Evolutionary conservation across 495 filamentous ascomycete genomes (phyloP).

Genomic region (Penicillium bialowiezense): DNA sequence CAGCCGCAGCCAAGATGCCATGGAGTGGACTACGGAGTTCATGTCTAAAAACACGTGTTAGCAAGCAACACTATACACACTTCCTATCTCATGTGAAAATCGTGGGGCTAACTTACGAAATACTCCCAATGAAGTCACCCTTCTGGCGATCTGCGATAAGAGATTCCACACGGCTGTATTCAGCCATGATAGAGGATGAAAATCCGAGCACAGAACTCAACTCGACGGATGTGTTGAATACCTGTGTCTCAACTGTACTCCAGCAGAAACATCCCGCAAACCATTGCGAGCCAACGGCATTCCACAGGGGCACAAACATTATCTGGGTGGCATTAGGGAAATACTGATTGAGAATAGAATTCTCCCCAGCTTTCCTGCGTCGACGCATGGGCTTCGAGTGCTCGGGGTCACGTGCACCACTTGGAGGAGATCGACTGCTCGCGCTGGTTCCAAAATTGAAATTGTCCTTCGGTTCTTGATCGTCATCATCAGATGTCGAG

Average conservation of each 20-base stretch:
- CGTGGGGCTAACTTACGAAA: conserved; percentile 58
- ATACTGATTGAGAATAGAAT: conserved; percentile 39
- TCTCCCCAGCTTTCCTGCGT: conserved; percentile 41
- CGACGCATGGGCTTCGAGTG: conserved; percentile 39
- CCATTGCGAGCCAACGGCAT: conserved; percentile 66
- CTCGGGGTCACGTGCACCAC: conserved; percentile 9
- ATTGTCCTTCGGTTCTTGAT: conserved; percentile 24
- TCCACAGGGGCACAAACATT: conserved; percentile 62
- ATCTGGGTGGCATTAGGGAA: conserved; percentile 47
- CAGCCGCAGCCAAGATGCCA: conserved; percentile 68
- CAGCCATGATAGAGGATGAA: conserved; percentile 65
- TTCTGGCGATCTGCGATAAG: conserved; percentile 61
- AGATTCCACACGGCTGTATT: conserved; percentile 60
- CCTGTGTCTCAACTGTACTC: conserved; percentile 45
- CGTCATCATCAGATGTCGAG: conserved; percentile 42
- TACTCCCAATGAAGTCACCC: conserved; percentile 72
- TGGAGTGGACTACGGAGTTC: conserved; percentile 77
- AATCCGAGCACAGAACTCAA: conserved; percentile 59
- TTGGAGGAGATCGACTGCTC: conserved; percentile 8
- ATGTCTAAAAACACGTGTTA: conserved; percentile 44
- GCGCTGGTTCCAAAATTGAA: conserved; percentile 9
- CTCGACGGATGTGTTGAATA: conserved; percentile 42
- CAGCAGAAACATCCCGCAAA: conserved; percentile 66
- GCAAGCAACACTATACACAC: conserved; percentile 19
- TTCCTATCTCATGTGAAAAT: too few species aligned